Evolutionary conservation across 2,329 filamentous ascomycete genomes (phyloP).

Genomic region (Didymella glomerata): DNA sequence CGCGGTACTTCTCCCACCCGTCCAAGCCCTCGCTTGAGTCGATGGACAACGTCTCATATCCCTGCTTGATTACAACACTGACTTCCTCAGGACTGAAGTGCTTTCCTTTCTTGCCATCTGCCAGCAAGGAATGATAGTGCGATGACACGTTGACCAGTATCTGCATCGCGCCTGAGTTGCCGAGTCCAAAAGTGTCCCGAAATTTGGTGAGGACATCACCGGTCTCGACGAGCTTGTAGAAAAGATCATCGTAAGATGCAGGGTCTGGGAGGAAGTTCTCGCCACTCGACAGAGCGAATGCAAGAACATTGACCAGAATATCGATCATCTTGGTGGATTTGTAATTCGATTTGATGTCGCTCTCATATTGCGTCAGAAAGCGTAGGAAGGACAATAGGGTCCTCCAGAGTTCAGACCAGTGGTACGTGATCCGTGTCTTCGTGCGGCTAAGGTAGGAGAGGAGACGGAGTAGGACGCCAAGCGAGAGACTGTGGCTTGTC

Average conservation of each 20-base stretch:
- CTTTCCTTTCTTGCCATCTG: conserved; percentile 66
- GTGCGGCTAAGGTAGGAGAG: conserved; percentile 85
- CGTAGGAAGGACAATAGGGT: conserved; percentile 86
- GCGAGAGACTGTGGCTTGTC: conserved; percentile 64
- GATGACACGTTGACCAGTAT: conserved; percentile 82
- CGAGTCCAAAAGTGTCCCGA: conserved; percentile 73
- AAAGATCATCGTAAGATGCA: conserved; percentile 90
- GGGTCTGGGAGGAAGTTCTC: conserved; percentile 91
- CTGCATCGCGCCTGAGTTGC: conserved; percentile 70
- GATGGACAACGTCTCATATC: conserved; percentile 93
- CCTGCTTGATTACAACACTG: conserved; percentile 90
- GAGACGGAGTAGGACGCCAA: conserved; percentile 83
- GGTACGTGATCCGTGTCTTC: conserved; percentile 81
- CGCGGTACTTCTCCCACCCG: conserved; percentile 84
- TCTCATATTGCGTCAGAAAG: conserved; percentile 86
- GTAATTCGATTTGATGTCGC: conserved; percentile 74
- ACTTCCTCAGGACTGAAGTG: conserved; percentile 85
- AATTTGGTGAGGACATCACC: conserved; percentile 85
- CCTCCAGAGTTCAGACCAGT: conserved; percentile 96
- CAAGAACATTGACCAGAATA: conserved; percentile 81
- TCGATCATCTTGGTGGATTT: conserved; percentile 79
- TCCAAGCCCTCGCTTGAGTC: conserved; percentile 87
- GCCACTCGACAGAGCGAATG: conserved; percentile 82
- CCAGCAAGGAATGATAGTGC: conserved; percentile 87
- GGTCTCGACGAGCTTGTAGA: conserved; percentile 97